Evolutionary conservation across 257 asterid genomes (phyloP), one percentile per base, ranked within the genome.

Genomic region (Catharanthus roseus): DNA sequence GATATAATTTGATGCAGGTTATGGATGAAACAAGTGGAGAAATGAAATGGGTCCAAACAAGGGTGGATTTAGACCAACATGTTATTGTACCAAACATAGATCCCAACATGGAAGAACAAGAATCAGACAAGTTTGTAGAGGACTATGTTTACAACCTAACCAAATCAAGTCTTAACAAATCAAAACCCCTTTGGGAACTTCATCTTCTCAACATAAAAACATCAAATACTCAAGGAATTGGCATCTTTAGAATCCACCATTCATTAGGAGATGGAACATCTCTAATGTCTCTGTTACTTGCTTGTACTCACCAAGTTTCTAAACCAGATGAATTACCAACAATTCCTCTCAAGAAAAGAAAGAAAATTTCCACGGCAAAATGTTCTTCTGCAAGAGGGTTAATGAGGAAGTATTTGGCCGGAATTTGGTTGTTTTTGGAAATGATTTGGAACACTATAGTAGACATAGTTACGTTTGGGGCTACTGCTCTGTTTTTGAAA

Each of bases 141-240:
- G 69, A 82, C 19, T 82, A 82, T 36, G 61, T 82, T 51, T 63
- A 74, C 57, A 71, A 79, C 63, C 86, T 79, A 16, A 82, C 71
- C 57, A 79, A 60, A 55, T 60, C 83, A 4, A 54, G 65, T 31
- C 72, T 82, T 24, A 82, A 82, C 73, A 71, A 31, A 7, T 78
- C 82, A 1, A 79, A 71, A 60, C 86, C 86, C 23, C 50, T 82
- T 31, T 82, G 86, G 86, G 86, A 82, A 0, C 78, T 82, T 66
- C 86, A 82, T 72, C 53, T 82, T 54, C 81, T 82, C 44, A 70
- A 76, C 54, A 23, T 82, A 12, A 68, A 73, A 34, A 74, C 80
- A 15, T 62, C 81, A 0, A 70, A 76, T n/a, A 66, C 76, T 9
- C 74, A 63, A 42, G 73, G 76, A n/a, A 23, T 73, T 16, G 75